Base-by-base conservation (phyloP, 192 early-diverging fungal species). In the Glomus cerebriforme region DNA sequence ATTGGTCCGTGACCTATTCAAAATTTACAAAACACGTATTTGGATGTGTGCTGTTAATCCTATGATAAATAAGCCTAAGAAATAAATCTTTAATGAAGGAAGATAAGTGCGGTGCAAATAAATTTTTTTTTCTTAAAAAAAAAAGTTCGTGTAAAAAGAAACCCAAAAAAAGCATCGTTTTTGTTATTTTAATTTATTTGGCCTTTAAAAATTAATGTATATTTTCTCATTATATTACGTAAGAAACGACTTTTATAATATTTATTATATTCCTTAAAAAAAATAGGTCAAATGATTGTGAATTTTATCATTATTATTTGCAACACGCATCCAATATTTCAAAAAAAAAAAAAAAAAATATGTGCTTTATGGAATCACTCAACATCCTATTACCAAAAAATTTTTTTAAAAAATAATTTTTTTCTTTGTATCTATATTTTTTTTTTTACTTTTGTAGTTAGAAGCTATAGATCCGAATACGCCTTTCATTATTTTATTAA, bases 11-110 rank as follows among this genome's bases (percentile, higher is more conserved):
- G 96, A 97, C 59, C 88, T 98, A 73, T 99, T 98, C 85, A 98
- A 97, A 83, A 92, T 96, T 62, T 98, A 97, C 85, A 99, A 99
- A 84, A 97, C 97, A 24, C 92, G 97, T 59, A 97, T 99, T 81
- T 99, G 97, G 97, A 96, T 97, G 95, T 92, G 81, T 60, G 84
- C 84, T 62, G 84, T 85, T 24, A 85, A 82, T 59, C 81, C 76
- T 7, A 34, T 78, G 37, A 78, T 78, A 64, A 78, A 78, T 66
- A 78, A 78, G 47, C 12, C 76, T 13, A 78, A 78, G 37, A 78
- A 78, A 78, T 78, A 27, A 78, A 67, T 6, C 22, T 29, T 39
- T 69, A 39, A 12, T 69, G 43, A 31, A 24, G 35, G 58, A 73
- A 29, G 19, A n/a, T 8, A 27, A 19, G 26, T 26, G 24, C n/a